Evolutionary conservation across 2,329 filamentous ascomycete species (phyloP).

Genomic region (Fusarium poae): DNA sequence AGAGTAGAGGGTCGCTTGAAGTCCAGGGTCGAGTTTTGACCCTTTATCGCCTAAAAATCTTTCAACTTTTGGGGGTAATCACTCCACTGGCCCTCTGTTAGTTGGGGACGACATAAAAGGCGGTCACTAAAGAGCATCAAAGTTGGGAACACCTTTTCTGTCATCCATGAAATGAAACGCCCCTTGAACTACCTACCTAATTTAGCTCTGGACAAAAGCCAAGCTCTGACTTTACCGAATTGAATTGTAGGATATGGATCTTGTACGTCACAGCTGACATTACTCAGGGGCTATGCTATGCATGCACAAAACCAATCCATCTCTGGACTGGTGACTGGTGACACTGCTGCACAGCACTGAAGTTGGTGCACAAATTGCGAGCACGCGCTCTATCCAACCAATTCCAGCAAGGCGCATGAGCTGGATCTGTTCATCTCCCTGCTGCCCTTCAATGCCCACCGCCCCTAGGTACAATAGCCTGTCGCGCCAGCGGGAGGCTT

Average conservation of each 20-base stretch:
- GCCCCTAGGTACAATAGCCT: not conserved
- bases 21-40: constrained; percentile 9
- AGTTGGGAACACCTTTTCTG: constrained; percentile 4
- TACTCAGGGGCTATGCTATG: constrained; percentile 13
- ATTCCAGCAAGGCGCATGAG: not conserved
- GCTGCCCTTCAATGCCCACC: not conserved
- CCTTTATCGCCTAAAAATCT: constrained; percentile 32
- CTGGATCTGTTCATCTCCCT: not conserved
- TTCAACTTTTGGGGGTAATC: constrained; percentile 12
- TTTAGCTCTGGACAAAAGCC: not conserved
- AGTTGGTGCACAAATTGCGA: not conserved
- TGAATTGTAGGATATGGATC: not conserved
- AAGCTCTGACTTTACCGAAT: not conserved
- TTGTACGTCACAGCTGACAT: constrained; percentile 25
- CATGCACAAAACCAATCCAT: not conserved
- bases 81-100: constrained; percentile 9
- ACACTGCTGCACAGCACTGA: not conserved
- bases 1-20: not conserved
- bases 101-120: not conserved
- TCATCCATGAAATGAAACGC: constrained; percentile 17
- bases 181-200: constrained; percentile 23
- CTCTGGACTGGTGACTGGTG: not conserved
- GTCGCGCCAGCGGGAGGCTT: not conserved
- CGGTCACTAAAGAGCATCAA: not conserved
- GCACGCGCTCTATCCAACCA: not conserved